Evolutionary conservation across 306 rosid species (phyloP).

Genomic region (Oxytropis ochrocephala): DNA sequence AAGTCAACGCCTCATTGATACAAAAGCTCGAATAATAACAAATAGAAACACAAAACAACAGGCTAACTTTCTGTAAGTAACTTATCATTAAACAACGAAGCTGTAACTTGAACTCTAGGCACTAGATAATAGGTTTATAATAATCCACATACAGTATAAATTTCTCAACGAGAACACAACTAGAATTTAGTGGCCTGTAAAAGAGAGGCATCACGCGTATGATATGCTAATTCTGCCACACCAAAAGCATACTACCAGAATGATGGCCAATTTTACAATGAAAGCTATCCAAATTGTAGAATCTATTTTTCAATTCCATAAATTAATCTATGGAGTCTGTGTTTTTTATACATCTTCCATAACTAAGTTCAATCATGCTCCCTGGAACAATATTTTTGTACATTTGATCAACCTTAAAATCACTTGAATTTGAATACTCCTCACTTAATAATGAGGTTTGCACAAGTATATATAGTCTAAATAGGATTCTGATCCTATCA

Average conservation of each 20-base stretch:
- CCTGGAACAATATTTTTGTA: neutral
- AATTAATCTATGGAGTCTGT: neutral
- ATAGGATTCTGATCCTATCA: no score
- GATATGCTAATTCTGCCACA: neutral
- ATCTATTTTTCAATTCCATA: neutral
- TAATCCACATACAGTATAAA: neutral
- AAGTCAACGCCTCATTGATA: neutral
- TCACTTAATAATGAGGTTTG: no score
- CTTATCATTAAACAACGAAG: neutral
- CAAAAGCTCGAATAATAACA: constrained; percentile 3
- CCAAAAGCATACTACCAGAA: constrained; percentile 14
- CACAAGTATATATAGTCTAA: no score
- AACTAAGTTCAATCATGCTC: constrained; percentile 2
- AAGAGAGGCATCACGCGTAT: neutral
- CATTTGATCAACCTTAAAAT: neutral
- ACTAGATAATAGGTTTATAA: neutral
- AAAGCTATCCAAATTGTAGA: neutral
- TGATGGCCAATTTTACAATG: neutral
- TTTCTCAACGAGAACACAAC: neutral
- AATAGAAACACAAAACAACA: neutral
- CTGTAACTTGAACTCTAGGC: constrained; percentile 10
- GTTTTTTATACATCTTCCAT: neutral
- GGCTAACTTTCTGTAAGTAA: neutral
- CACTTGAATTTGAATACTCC: neutral
- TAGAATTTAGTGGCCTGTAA: neutral